A percentile compares a stretch with the other conserved stretches of the same genome.
phyloP scores from a whole-genome alignment of 2,329 filamentous ascomycete genomes.

The Sporothrix pseudoabietina region DNA sequence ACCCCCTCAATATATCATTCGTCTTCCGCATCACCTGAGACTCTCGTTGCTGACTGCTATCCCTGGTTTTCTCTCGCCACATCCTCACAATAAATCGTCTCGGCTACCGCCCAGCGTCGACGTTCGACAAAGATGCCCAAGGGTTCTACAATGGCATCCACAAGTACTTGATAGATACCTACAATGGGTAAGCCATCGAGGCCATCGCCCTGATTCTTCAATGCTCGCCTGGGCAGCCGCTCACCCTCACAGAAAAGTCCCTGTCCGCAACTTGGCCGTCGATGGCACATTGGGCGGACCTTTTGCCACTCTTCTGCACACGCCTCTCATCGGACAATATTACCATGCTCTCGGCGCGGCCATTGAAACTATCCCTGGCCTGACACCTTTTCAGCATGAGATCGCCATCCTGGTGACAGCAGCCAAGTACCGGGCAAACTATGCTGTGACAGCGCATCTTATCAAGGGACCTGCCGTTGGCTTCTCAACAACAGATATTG shows the following conservation, averaged over 20 bases:
- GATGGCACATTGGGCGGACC: background rate
- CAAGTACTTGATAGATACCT: background rate
- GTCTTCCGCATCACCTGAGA: background rate
- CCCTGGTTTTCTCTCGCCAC: background rate
- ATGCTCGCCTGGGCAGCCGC: background rate
- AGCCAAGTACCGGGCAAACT: conserved; percentile 19
- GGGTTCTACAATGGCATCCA: conserved; percentile 12
- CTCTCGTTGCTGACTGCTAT: background rate
- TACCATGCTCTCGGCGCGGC: background rate
- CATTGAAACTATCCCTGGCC: background rate
- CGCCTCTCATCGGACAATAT: conserved; percentile 7
- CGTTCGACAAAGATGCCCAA: background rate
- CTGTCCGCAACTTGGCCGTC: background rate
- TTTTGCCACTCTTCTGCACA: background rate
- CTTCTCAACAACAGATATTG: background rate
- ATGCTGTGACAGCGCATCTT: background rate
- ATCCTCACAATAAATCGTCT: conserved; percentile 5
- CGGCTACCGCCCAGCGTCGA: background rate
- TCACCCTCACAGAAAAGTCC: background rate
- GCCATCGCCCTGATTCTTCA: background rate
- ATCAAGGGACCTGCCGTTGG: background rate
- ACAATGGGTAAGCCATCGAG: background rate
- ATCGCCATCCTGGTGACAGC: conserved; percentile 12
- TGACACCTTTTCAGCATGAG: conserved; percentile 3
- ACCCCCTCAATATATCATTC: background rate